Evolutionary conservation across 2,329 filamentous ascomycete genomes (phyloP), one percentile per base, ranked within the genome.

Genomic region (Cladosporium sp.): DNA sequence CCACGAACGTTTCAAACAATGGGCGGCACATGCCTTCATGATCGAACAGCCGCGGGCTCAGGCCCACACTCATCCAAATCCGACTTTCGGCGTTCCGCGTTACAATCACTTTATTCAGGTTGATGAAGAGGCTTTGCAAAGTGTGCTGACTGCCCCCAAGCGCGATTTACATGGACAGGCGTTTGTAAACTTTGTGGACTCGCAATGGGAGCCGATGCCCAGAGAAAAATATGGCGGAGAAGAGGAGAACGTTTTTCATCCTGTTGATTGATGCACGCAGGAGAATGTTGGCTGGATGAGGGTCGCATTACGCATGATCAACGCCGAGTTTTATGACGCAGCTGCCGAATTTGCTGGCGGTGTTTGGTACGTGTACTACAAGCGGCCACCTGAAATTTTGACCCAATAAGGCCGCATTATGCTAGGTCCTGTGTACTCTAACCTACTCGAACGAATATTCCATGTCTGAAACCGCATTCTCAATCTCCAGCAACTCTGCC

Each of bases 281-380:
- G 59, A 62, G 28, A 26, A 55, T 44, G 44, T 62, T 49, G 59
- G 40, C 44, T 62, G 44, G 26, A 52, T 52, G 59, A 58, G 23
- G 23, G 23, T 26, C 23, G 23, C 23, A 26, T 3, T 26, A 26
- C 23, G 23, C 23, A 26, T 26, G 23, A 26, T 26, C 23, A 26
- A 26, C 23, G 23, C 23, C 23, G 23, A 26, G 23, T 26, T 26
- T 26, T 26, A 26, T 26, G 23, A 26, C 23, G 23, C 23, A 26
- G 23, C 23, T 26, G 23, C 23, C 23, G 23, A 26, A 26, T 26
- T 26, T 26, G 23, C 23, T 26, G 23, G 23, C 23, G 23, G 23
- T 26, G 23, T 26, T 26, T 26, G 23, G 23, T 26, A 26, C 23
- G 23, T 26, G 23, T 26, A 26, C 23, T 26, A 26, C 23, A 26